These are phyloP conservation scores for Nitzschia sp. DNA, from an alignment of 108 stramenopile species.

Conservation along the genomic window DNA sequence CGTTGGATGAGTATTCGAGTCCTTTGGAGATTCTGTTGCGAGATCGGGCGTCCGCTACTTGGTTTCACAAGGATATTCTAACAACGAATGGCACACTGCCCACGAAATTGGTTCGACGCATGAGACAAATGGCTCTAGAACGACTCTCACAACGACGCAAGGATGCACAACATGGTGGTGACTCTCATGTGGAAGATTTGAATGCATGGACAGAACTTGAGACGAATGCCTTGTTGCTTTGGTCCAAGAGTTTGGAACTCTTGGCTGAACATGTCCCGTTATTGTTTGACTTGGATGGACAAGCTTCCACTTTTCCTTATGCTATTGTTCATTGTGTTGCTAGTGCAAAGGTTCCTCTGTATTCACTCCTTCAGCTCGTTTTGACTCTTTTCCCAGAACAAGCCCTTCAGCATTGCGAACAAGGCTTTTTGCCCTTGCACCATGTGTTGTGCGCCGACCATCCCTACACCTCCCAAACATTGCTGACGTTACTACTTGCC, in stretches of 20 bases:
- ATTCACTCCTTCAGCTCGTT: slow-evolving; percentile 19
- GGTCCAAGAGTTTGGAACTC: slow-evolving; percentile 16
- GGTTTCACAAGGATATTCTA: slow-evolving; percentile 1
- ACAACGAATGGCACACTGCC: background rate
- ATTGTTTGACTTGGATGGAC: background rate
- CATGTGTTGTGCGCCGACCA: slow-evolving; percentile 30
- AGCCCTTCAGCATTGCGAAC: slow-evolving; percentile 9
- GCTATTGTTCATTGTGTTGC: slow-evolving; percentile 22
- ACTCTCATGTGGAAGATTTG: background rate
- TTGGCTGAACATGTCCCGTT: slow-evolving; percentile 6
- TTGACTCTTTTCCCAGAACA: slow-evolving; percentile 32
- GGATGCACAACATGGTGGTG: background rate
- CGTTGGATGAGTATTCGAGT: slow-evolving; percentile 11
- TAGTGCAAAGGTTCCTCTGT: slow-evolving; percentile 24
- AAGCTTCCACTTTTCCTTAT: background rate
- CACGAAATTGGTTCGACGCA: background rate
- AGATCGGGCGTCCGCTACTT: slow-evolving; percentile 1
- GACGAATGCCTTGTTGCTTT: background rate
- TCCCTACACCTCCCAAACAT: slow-evolving; percentile 8
- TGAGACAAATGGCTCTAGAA: background rate
- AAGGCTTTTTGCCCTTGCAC: slow-evolving; percentile 28
- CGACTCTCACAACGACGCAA: background rate
- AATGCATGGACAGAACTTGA: background rate
- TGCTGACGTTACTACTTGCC: slow-evolving; percentile 21
- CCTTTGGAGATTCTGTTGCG: slow-evolving; percentile 11